These are phyloP conservation scores for Xylaria telfairii DNA, from an alignment of 495 filamentous ascomycete genomes.

Conservation along the genomic window DNA sequence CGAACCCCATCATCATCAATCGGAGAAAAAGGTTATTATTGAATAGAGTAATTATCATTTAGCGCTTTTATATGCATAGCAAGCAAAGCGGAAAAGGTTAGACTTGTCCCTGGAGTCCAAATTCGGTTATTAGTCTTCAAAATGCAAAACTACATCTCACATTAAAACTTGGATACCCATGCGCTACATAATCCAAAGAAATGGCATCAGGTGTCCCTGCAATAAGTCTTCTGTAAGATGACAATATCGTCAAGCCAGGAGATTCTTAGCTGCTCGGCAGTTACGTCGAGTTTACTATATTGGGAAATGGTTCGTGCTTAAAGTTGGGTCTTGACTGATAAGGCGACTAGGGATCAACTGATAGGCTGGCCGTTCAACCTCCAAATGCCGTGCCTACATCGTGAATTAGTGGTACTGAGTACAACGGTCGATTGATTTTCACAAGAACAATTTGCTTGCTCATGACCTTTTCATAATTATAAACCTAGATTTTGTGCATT, in stretches of 20 bases:
- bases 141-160: background rate
- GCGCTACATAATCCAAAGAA: background rate
- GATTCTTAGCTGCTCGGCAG: conserved; percentile 16
- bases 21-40: conserved; percentile 43
- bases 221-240: background rate
- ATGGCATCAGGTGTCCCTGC: no score
- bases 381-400: conserved; percentile 2
- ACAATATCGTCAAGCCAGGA: background rate
- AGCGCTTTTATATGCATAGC: conserved; percentile 12
- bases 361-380: conserved; percentile 3
- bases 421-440: background rate
- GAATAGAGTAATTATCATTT: conserved; percentile 13
- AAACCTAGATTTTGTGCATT: background rate
- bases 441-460: background rate
- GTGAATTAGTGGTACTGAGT: conserved; percentile 27
- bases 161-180: background rate
- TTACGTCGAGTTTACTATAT: conserved; percentile 7
- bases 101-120: background rate
- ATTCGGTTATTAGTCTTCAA: background rate
- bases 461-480: background rate
- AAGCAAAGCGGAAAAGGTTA: background rate
- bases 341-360: background rate
- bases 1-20: conserved; percentile 43
- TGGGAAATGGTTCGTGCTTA: conserved; percentile 18
- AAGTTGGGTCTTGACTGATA: background rate